Conservation (phyloP, 345 rosid genomes). For the Psidium friedrichsthalianum region DNA sequence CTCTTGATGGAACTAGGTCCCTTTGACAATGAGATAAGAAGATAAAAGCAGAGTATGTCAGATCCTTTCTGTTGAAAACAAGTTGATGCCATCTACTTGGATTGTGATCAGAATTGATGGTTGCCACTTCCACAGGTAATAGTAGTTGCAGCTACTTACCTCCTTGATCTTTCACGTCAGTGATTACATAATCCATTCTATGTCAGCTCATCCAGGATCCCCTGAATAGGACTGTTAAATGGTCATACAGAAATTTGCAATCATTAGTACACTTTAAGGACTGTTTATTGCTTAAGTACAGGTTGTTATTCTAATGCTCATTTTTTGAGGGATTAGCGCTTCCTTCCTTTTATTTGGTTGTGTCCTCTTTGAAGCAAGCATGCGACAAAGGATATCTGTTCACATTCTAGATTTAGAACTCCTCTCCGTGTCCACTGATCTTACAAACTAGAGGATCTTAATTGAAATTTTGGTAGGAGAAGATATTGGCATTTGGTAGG, state of each 20-base stretch:
- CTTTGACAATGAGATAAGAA: conserved; percentile 46
- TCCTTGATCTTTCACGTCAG: neutral
- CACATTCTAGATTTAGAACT: neutral
- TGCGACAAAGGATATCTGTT: neutral
- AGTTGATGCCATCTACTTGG: conserved; percentile 74
- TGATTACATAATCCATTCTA: neutral
- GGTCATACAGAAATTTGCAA: neutral
- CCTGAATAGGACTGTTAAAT: neutral
- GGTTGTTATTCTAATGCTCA: neutral
- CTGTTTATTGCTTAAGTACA: neutral
- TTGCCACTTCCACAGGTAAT: conserved; percentile 91
- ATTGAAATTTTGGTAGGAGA: neutral
- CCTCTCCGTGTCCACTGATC: neutral
- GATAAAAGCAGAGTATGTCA: conserved; percentile 47
- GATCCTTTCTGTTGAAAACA: conserved; percentile 63
- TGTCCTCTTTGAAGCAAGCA: neutral
- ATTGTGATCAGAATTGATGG: conserved; percentile 85
- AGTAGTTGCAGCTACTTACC: neutral
- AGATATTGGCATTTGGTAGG: neutral
- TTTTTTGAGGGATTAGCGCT: neutral
- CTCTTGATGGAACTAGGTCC: conserved; percentile 49
- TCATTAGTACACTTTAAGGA: neutral
- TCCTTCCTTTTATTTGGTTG: neutral
- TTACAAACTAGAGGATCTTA: neutral
- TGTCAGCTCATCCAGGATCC: neutral